Percentiles rank a stretch among this genome's conserved stretches.
Evolutionary conservation across 2,329 filamentous ascomycete species (phyloP).

Genomic region (Microcyclospora tardicrescens): DNA sequence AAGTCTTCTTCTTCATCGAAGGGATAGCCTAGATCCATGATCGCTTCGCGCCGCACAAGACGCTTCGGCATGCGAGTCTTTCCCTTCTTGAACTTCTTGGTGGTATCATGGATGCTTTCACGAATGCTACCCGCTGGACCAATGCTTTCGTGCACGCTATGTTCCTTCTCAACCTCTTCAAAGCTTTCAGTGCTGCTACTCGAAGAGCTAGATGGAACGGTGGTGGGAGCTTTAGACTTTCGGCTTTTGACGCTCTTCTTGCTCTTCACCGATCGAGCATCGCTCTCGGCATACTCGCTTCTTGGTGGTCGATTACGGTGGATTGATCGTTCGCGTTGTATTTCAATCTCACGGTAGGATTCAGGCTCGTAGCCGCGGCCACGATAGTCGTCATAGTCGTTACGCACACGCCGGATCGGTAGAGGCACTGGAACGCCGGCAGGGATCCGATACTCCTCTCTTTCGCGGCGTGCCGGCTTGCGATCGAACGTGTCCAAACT

Average conservation of each 20-base stretch:
- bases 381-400: constrained; percentile 53
- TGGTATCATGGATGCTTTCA: constrained; percentile 13
- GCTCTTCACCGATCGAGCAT: constrained; percentile 8
- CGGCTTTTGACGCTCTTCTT: constrained; percentile 14
- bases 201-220: constrained; percentile 12
- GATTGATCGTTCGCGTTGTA: constrained; percentile 33
- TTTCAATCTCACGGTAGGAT: constrained; percentile 37
- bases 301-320: constrained; percentile 8
- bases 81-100: constrained; percentile 45
- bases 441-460: constrained; percentile 52
- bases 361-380: constrained; percentile 27
- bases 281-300: constrained; percentile 1
- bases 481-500: constrained; percentile 86
- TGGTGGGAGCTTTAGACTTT: constrained; percentile 8
- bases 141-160: background rate
- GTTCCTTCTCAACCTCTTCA: constrained; percentile 5
- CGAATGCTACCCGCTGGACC: constrained; percentile 10
- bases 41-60: constrained; percentile 65
- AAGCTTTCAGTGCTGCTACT: constrained; percentile 24
- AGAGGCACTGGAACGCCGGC: constrained; percentile 56
- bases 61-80: constrained; percentile 79
- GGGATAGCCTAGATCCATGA: constrained; percentile 75
- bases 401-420: constrained; percentile 43
- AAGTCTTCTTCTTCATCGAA: constrained; percentile 79
- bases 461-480: constrained; percentile 46